phyloP scores from a whole-genome alignment of 352 stramenopile species.

The Phytophthora fragariae region DNA sequence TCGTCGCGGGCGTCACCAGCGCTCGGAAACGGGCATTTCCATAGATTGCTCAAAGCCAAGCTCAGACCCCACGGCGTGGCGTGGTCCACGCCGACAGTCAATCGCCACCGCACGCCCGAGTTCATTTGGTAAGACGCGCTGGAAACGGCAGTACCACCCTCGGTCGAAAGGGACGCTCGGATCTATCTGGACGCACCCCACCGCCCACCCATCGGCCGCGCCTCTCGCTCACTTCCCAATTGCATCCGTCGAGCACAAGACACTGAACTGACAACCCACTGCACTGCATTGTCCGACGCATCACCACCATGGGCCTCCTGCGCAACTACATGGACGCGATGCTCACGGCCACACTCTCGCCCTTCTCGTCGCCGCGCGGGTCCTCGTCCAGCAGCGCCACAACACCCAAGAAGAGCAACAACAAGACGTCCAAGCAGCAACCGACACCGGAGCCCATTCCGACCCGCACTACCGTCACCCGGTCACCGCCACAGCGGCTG shows the following conservation, averaged over 20 bases:
- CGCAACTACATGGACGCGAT: conserved; percentile 46
- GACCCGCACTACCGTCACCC: conserved; percentile 22
- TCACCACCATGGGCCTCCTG: conserved; percentile 39
- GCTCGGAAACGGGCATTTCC: conserved; percentile 21
- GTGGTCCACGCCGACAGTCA: too few relatives aligned
- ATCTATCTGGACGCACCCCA: conserved; percentile 36
- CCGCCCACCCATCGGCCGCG: conserved; percentile 5
- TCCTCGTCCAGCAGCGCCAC: conserved; percentile 20
- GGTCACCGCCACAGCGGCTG: conserved; percentile 41
- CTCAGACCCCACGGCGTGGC: too few relatives aligned
- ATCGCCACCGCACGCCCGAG: too few relatives aligned
- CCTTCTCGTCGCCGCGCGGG: conserved; percentile 28
- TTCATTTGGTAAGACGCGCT: conserved; percentile 24
- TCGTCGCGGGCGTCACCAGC: conserved; percentile 8
- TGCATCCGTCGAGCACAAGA: conserved; percentile 15
- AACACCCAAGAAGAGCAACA: conserved; percentile 26
- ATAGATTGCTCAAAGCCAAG: conserved; percentile 19
- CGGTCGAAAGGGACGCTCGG: conserved; percentile 15
- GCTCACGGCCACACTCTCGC: conserved; percentile 34
- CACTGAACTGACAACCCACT: neutral
- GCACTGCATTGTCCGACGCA: conserved; percentile 3
- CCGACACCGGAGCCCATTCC: neutral
- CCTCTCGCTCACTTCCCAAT: conserved; percentile 34
- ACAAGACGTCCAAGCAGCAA: neutral
- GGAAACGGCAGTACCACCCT: conserved; percentile 38